Evolutionary conservation across 2,329 filamentous ascomycete species (phyloP).

Genomic region (Emmonsia crescens): DNA sequence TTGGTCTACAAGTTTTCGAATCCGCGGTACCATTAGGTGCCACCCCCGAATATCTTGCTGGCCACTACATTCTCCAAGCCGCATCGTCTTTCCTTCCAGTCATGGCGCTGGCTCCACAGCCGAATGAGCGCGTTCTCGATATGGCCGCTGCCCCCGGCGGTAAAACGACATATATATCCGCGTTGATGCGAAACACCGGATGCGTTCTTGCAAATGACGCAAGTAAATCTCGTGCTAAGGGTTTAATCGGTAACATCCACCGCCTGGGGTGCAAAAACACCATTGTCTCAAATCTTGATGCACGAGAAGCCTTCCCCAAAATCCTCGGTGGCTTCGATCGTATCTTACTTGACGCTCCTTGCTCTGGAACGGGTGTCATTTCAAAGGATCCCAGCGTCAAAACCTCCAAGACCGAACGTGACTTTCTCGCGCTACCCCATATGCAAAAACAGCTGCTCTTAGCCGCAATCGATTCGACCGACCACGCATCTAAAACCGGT

Average conservation of each 20-base stretch:
- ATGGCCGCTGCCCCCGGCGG: conserved; percentile 93
- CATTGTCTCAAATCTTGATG: conserved; percentile 91
- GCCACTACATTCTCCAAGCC: conserved; percentile 95
- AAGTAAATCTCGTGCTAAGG: conserved; percentile 85
- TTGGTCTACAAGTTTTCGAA: conserved; percentile 93
- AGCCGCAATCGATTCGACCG: conserved; percentile 86
- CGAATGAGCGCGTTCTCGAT: conserved; percentile 83
- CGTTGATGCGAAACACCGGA: conserved; percentile 94
- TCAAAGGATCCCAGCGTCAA: conserved; percentile 94
- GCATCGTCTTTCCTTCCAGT: conserved; percentile 94
- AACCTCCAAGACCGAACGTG: conserved; percentile 93
- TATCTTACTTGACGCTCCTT: conserved; percentile 86
- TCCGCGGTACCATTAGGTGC: conserved; percentile 78
- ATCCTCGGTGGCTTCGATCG: conserved; percentile 94
- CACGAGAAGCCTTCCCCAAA: conserved; percentile 73
- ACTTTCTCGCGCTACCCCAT: conserved; percentile 89
- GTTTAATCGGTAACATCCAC: conserved; percentile 96
- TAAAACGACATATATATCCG: conserved; percentile 94
- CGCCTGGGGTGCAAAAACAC: conserved; percentile 87
- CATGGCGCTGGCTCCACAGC: conserved; percentile 91
- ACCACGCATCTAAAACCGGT: conserved; percentile 82
- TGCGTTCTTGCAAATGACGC: conserved; percentile 94
- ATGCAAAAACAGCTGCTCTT: conserved; percentile 90
- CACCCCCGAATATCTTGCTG: conserved; percentile 92
- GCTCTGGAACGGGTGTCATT: conserved; percentile 94